Evolutionary conservation across 2,329 filamentous ascomycete genomes (phyloP).

Genomic region (Plectosphaerella cucumerina): DNA sequence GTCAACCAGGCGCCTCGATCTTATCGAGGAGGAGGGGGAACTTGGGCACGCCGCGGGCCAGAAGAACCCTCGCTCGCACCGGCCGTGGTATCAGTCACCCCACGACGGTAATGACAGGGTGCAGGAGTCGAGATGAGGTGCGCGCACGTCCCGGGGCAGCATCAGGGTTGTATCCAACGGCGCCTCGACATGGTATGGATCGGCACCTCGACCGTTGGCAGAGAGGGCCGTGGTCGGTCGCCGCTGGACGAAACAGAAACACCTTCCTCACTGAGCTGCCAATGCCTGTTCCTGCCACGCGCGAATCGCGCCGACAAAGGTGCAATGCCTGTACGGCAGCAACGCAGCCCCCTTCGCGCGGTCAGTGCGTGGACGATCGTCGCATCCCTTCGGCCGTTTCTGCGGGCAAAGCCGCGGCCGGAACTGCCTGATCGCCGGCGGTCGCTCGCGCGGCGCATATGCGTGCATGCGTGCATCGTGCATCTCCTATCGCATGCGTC

Average conservation of each 20-base stretch:
- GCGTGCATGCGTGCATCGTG: too few species aligned
- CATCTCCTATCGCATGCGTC: too few species aligned
- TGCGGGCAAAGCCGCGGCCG: neutral
- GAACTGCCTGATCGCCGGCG: neutral
- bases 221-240: neutral
- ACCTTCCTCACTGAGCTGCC: too few species aligned
- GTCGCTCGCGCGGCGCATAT: too few species aligned
- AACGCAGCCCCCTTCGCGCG: neutral
- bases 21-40: too few species aligned
- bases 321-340: neutral
- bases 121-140: neutral
- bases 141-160: neutral
- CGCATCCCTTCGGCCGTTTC: neutral
- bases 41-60: too few species aligned
- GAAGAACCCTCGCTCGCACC: too few species aligned
- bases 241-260: too few species aligned
- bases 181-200: neutral
- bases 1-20: too few species aligned
- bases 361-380: neutral
- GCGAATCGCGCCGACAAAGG: neutral
- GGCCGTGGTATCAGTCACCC: too few species aligned
- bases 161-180: neutral
- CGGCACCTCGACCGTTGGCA: neutral
- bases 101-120: neutral
- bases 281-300: constrained; percentile 5